Evolutionary conservation across 2,329 filamentous ascomycete genomes (phyloP).

Genomic region (Teratosphaeria viscida): DNA sequence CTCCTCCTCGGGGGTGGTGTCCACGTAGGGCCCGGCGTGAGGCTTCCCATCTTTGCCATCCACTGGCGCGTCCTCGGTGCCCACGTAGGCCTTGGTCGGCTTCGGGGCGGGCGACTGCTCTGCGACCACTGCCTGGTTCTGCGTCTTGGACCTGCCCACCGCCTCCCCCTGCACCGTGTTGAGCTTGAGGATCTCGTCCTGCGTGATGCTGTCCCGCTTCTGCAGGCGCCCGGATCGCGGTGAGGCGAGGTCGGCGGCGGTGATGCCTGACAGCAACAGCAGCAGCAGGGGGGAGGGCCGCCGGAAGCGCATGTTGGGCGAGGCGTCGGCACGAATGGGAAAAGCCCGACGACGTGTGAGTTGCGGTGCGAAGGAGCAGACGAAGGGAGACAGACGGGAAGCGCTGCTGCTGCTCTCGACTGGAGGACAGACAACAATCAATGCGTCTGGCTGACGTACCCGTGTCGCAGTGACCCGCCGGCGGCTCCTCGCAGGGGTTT

Average conservation of each 20-base stretch:
- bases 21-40: conserved; percentile 72
- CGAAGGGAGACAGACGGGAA: no score
- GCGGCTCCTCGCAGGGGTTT: background rate
- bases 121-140: conserved; percentile 11
- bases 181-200: conserved; percentile 7
- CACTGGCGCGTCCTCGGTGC: conserved; percentile 73
- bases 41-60: conserved; percentile 92
- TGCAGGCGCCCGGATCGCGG: conserved; percentile 2
- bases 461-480: background rate
- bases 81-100: conserved; percentile 28
- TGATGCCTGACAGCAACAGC: conserved; percentile 47
- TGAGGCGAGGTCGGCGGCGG: conserved; percentile 32
- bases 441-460: background rate
- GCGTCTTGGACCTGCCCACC: conserved; percentile 8
- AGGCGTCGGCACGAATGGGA: background rate
- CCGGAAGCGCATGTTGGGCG: conserved; percentile 48
- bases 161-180: conserved; percentile 4
- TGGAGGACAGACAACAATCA: background rate
- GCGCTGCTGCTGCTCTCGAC: background rate
- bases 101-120: conserved; percentile 12
- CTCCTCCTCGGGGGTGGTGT: conserved; percentile 32
- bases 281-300: conserved; percentile 41
- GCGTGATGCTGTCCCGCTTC: conserved; percentile 4
- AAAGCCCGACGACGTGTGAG: background rate
- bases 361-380: background rate